These are phyloP conservation scores for Metschnikowia anglica DNA, from an alignment of 805 yeast species.

Conservation along the genomic window DNA sequence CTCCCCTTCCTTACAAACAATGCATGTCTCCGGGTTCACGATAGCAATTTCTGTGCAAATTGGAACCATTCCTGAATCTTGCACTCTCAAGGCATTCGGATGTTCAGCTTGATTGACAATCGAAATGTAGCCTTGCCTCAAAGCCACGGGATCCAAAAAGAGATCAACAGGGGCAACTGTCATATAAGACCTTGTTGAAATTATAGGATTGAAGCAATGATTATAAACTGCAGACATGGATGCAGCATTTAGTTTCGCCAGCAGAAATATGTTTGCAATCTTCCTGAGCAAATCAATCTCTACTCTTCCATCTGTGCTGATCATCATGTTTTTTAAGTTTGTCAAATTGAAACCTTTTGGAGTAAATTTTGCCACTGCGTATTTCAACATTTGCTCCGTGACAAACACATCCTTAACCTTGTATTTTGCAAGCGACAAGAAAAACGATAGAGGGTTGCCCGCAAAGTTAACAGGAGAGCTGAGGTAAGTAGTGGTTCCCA, in stretches of 20 bases:
- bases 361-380: conserved; percentile 60
- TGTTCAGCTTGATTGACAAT: conserved; percentile 72
- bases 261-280: conserved; percentile 60
- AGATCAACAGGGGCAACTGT: conserved; percentile 85
- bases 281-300: conserved; percentile 55
- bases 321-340: conserved; percentile 76
- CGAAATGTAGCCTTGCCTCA: conserved; percentile 85
- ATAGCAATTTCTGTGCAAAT: conserved; percentile 91
- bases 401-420: conserved; percentile 84
- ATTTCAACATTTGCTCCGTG: conserved; percentile 77
- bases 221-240: conserved; percentile 76
- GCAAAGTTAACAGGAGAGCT: conserved; percentile 78
- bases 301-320: conserved; percentile 76
- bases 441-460: conserved; percentile 69
- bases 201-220: conserved; percentile 77
- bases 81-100: conserved; percentile 71
- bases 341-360: conserved; percentile 63
- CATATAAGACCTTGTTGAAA: conserved; percentile 82
- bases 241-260: conserved; percentile 62
- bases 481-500: conserved; percentile 83
- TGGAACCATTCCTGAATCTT: conserved; percentile 95
- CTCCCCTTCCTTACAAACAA: conserved; percentile 82
- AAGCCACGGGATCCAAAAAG: conserved; percentile 81
- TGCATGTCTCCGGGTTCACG: conserved; percentile 88
- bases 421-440: conserved; percentile 65